These are phyloP conservation scores for Pyrus hybrid DNA, from an alignment of 331 rosid species.

Conservation along the genomic window DNA sequence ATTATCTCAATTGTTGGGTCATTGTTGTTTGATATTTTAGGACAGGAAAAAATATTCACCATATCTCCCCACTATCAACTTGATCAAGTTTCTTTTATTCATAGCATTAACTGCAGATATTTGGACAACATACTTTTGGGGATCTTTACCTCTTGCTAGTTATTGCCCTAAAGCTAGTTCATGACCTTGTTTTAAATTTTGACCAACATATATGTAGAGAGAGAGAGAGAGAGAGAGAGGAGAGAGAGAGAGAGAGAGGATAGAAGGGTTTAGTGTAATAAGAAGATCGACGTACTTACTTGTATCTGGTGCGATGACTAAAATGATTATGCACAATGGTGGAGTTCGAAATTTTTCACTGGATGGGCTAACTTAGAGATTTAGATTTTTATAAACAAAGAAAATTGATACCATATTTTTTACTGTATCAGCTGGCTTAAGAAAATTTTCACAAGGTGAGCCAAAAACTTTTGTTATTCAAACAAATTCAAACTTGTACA, in stretches of 20 bases:
- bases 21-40: neutral
- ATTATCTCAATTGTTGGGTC: neutral
- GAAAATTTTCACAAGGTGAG: too few species aligned
- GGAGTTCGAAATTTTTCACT: too few species aligned
- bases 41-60: neutral
- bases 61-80: neutral
- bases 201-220: neutral
- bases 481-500: too few species aligned
- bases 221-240: neutral
- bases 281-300: neutral
- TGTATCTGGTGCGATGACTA: constrained; percentile 14
- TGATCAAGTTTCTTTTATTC: neutral
- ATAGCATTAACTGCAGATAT: constrained; percentile 11
- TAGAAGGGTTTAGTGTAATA: neutral
- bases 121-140: constrained; percentile 20
- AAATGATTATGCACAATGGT: constrained; percentile 29
- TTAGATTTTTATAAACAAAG: too few species aligned
- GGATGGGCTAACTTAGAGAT: too few species aligned
- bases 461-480: too few species aligned
- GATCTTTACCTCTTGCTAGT: constrained; percentile 11
- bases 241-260: neutral
- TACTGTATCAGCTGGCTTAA: too few species aligned
- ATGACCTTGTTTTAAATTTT: constrained; percentile 14
- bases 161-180: constrained; percentile 12
- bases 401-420: too few species aligned